These are phyloP conservation scores for Leccinellum rugosiceps DNA, from an alignment of 768 basidiomycete species.

Conservation along the genomic window DNA sequence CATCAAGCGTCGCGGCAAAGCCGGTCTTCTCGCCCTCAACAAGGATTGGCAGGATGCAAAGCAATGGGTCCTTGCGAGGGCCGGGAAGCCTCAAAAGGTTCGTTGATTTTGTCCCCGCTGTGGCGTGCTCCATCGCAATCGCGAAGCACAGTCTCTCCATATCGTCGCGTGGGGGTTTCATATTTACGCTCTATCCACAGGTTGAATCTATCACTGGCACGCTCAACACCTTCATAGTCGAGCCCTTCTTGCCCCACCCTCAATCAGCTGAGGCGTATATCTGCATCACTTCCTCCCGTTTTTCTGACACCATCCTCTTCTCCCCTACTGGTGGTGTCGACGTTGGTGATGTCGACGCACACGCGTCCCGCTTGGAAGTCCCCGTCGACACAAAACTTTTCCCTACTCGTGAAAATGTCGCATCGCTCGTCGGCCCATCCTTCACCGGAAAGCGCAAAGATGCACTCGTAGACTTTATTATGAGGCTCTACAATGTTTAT, in stretches of 20 bases:
- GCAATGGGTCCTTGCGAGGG: slow-evolving; percentile 81
- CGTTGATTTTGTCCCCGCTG: slow-evolving; percentile 3
- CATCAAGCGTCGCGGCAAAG: slow-evolving; percentile 99
- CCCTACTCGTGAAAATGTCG: slow-evolving; percentile 79
- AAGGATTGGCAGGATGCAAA: slow-evolving; percentile 87
- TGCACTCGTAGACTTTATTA: slow-evolving; percentile 91
- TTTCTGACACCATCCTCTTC: slow-evolving; percentile 96
- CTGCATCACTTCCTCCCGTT: slow-evolving; percentile 93
- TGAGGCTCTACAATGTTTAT: slow-evolving; percentile 94
- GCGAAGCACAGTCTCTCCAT: slow-evolving; percentile 11
- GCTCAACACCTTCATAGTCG: slow-evolving; percentile 95
- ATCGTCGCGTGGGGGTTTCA: slow-evolving; percentile 23
- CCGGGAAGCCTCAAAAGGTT: slow-evolving; percentile 88
- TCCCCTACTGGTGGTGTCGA: slow-evolving; percentile 99
- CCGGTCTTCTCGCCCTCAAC: slow-evolving; percentile 92
- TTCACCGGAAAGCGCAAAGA: slow-evolving; percentile 87
- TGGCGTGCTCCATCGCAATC: slow-evolving; percentile 7
- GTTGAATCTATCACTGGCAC: slow-evolving; percentile 95
- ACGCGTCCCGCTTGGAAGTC: slow-evolving; percentile 86
- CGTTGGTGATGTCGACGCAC: slow-evolving; percentile 96
- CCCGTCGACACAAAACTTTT: slow-evolving; percentile 65
- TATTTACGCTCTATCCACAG: slow-evolving; percentile 35
- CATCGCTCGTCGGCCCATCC: slow-evolving; percentile 69
- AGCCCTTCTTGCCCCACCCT: slow-evolving; percentile 97
- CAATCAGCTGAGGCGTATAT: slow-evolving; percentile 96